Base-by-base conservation (phyloP, 208 protist species). In the Trypanosoma platydactyli region DNA sequence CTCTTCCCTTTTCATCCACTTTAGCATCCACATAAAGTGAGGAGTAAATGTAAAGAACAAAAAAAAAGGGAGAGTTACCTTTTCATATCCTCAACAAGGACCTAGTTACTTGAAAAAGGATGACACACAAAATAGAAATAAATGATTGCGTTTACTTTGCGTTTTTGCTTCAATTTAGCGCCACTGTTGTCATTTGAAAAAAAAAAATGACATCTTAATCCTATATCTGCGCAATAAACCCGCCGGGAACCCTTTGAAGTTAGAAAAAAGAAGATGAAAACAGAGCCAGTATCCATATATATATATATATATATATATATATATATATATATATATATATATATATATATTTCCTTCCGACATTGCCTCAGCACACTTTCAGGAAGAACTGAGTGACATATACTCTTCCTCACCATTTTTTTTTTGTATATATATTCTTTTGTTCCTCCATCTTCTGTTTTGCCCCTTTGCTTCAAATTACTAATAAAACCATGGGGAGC, bases 221-320 rank as follows among this genome's bases (percentile, higher is more conserved):
- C n/a, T n/a, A n/a, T n/a, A n/a, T n/a, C n/a, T n/a, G n/a, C n/a
- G n/a, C n/a, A n/a, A n/a, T n/a, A n/a, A n/a, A n/a, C n/a, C n/a
- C n/a, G n/a, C n/a, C n/a, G n/a, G n/a, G n/a, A n/a, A n/a, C n/a
- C n/a, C n/a, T n/a, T n/a, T n/a, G n/a, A n/a, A n/a, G n/a, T n/a
- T n/a, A n/a, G n/a, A n/a, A 33, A 41, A 57, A 57, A 41, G 40
- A 33, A 3, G 18, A 42, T 24, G 12, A 22, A 24, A 25, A 33
- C 6, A 41, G 6, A 22, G 3, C 15, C 2, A 25, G 33, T 27
- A 44, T 7, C 3, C n/a, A n/a, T n/a, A n/a, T n/a, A n/a, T n/a
- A n/a, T n/a, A n/a, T n/a, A n/a, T n/a, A n/a, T n/a, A n/a, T n/a
- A 44, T 53, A 42, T 30, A 27, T 64, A 44, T 13, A 41, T 64